A percentile compares a stretch with the other conserved stretches of the same genome.
Conservation (phyloP, 2,329 filamentous ascomycete genomes). For the Xylariaceae sp. region DNA sequence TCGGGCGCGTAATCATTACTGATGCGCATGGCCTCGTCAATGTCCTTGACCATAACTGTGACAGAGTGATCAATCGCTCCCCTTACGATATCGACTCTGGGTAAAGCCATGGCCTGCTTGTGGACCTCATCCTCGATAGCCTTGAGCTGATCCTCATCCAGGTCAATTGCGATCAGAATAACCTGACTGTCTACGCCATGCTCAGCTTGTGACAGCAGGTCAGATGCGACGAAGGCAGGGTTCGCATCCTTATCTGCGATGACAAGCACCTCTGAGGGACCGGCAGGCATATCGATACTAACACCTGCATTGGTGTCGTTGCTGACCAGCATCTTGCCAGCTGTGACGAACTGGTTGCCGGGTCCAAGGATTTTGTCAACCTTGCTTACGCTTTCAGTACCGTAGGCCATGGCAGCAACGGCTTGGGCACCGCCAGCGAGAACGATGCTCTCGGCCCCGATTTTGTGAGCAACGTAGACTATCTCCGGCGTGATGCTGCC, state of each 20-base stretch:
- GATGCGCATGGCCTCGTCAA: constrained; percentile 70
- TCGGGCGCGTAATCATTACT: constrained; percentile 96
- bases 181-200: constrained; percentile 97
- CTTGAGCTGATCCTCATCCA: constrained; percentile 65
- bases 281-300: constrained; percentile 97
- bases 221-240: constrained; percentile 91
- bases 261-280: constrained; percentile 94
- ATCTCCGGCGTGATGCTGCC: constrained; percentile 94
- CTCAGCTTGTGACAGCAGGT: constrained; percentile 91
- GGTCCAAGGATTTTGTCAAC: constrained; percentile 98
- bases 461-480: constrained; percentile 94
- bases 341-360: constrained; percentile 97
- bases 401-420: constrained; percentile 94
- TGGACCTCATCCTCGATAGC: constrained; percentile 93
- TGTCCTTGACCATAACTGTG: constrained; percentile 69
- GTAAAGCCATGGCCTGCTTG: constrained; percentile 78
- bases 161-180: constrained; percentile 78
- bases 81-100: constrained; percentile 87
- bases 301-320: constrained; percentile 96
- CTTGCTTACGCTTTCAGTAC: constrained; percentile 89
- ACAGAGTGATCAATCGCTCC: constrained; percentile 89
- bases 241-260: constrained; percentile 84
- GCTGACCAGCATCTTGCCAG: constrained; percentile 95
- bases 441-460: constrained; percentile 93
- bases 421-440: constrained; percentile 94